Conservation (phyloP, 495 filamentous ascomycete species). For the Haplographium delicatum region DNA sequence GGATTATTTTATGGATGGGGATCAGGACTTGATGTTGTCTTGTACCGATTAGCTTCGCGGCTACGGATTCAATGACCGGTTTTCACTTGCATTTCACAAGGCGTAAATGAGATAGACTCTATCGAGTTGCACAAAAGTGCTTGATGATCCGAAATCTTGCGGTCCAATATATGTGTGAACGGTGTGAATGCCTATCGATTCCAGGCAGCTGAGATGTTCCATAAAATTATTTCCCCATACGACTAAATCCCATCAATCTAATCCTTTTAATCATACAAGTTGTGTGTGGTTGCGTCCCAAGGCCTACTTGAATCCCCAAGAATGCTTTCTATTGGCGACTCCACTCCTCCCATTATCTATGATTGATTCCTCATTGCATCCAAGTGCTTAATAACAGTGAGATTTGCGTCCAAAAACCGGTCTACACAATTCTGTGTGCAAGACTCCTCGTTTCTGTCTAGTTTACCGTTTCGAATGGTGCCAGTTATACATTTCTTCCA, state of each 20-base stretch:
- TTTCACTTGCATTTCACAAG: slow-evolving; percentile 25
- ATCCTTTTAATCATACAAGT: too few species aligned
- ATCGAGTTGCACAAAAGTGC: slow-evolving; percentile 20
- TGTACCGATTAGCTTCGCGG: slow-evolving; percentile 13
- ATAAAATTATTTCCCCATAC: not conserved
- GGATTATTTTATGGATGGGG: slow-evolving; percentile 16
- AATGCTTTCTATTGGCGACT: too few species aligned
- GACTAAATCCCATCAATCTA: too few species aligned
- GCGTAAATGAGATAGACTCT: slow-evolving; percentile 28
- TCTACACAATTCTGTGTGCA: slow-evolving; percentile 92
- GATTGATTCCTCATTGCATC: slow-evolving; percentile 50
- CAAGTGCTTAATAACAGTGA: slow-evolving; percentile 74
- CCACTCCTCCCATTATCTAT: not conserved
- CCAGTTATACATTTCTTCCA: slow-evolving; percentile 83
- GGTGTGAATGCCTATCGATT: too few species aligned
- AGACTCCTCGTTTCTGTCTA: slow-evolving; percentile 69
- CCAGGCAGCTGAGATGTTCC: too few species aligned
- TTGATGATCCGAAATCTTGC: slow-evolving; percentile 1
- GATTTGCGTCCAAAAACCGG: slow-evolving; percentile 84
- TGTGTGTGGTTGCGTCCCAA: too few species aligned
- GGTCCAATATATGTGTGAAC: too few species aligned
- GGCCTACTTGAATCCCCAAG: too few species aligned
- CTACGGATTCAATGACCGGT: slow-evolving; percentile 12
- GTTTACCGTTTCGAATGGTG: slow-evolving; percentile 55
- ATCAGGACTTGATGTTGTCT: slow-evolving; percentile 18